These are phyloP conservation scores for Fusarium vanettenii DNA, from an alignment of 2,329 filamentous ascomycete species.

Conservation along the genomic window DNA sequence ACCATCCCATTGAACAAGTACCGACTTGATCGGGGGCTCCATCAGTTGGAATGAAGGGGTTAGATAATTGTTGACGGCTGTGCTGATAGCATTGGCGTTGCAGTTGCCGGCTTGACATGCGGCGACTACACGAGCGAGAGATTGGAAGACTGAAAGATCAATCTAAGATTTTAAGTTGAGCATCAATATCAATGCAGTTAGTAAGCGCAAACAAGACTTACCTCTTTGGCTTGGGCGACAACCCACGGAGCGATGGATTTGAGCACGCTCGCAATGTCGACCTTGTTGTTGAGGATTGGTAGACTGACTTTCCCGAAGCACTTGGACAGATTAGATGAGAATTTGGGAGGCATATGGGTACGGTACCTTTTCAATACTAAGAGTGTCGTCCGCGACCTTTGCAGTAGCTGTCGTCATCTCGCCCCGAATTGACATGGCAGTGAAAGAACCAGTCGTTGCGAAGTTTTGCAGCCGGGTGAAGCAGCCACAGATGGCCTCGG, in stretches of 20 bases:
- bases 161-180: not conserved
- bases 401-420: not conserved
- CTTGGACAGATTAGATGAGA: not conserved
- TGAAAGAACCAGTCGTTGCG: not conserved
- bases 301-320: not conserved
- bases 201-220: too few relatives aligned
- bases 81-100: not conserved
- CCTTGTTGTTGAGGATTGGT: not conserved
- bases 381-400: not conserved
- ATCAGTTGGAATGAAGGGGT: not conserved
- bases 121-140: not conserved
- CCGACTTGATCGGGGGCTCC: not conserved
- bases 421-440: not conserved
- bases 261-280: not conserved
- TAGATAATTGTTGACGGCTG: not conserved
- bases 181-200: too few relatives aligned
- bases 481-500: slow-evolving; percentile 1
- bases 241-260: not conserved
- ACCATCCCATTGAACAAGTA: not conserved
- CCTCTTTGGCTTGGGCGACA: not conserved
- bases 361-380: not conserved
- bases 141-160: not conserved
- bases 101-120: not conserved
- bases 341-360: rapidly evolving
- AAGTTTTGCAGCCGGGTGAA: not conserved